These are phyloP conservation scores for Trichomonas gallinae DNA, from an alignment of 208 protist genomes.

Conservation along the genomic window DNA sequence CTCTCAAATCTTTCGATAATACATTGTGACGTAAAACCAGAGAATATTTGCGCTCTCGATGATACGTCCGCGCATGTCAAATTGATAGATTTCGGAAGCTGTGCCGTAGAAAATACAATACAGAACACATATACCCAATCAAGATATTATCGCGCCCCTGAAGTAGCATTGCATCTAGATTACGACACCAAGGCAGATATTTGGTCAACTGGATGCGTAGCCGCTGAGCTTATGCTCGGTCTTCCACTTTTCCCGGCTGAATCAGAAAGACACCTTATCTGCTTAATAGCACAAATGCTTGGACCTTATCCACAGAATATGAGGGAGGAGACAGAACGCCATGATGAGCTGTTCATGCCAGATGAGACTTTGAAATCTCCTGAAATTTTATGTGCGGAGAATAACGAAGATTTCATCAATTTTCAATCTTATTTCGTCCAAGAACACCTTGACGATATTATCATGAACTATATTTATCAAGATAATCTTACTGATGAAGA, in stretches of 20 bases:
- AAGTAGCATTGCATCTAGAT: constrained; percentile 40
- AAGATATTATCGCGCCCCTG: constrained; percentile 46
- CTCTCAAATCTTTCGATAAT: background rate
- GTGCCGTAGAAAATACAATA: background rate
- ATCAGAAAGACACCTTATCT: background rate
- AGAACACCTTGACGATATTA: background rate
- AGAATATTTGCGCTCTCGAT: background rate
- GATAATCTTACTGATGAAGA: background rate
- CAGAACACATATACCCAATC: constrained; percentile 28
- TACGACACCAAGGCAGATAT: constrained; percentile 45
- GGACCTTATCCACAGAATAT: background rate
- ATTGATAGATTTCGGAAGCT: background rate
- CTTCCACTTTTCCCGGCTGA: background rate
- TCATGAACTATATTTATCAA: background rate
- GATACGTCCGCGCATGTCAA: background rate
- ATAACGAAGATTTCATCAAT: background rate
- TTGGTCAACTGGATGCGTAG: constrained; percentile 44
- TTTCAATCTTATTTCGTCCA: background rate
- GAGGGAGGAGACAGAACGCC: background rate
- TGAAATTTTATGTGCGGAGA: background rate
- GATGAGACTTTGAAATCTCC: background rate
- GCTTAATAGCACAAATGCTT: background rate
- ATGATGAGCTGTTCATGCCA: background rate
- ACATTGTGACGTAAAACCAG: background rate
- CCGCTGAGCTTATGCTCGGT: constrained; percentile 34